Evolutionary conservation across 2,329 filamentous ascomycete genomes (phyloP), one percentile per base, ranked within the genome.

Genomic region (Penicillium aurantiogriseum): DNA sequence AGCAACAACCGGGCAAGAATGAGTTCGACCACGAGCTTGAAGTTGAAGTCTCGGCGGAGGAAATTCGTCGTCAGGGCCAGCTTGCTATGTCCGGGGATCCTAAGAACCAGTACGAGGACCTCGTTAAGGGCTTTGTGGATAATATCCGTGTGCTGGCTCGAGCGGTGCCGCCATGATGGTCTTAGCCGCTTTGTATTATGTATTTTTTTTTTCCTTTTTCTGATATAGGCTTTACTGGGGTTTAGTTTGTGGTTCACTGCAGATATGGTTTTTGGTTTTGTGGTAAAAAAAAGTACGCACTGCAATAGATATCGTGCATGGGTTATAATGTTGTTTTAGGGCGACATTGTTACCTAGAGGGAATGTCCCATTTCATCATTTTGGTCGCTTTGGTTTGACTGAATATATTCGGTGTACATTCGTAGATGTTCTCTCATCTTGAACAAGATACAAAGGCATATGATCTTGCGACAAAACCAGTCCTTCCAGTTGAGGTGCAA

Each of bases 11-110:
- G 11, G 59, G 56, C 51, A 76, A 69, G 70, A 71, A 68, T 17
- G 72, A 76, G 31, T 77, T 78, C 50, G 77, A 79, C 44, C 79
- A 81, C 63, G 79, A 81, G 63, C 73, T 81, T 45, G 79, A 81
- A 64, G 69, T 81, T 45, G 79, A 81, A 65, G 70, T 80, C 40
- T 79, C 77, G 21, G 74, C 75, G 10, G 77, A 74, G 17, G 76
- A 78, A 60, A 65, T 81, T 45, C 74, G 77, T 33, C 69, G 73
- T 27, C 77, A 80, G 59, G 75, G 79, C 15, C 71, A 76, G 25
- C 72, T 79, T 23, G 72, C 74, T 23, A 69, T 74, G 56, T 64
- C 68, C 1, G 69, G 72, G 3, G 71, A 78, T 58, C 69, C 71
- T 2, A 71, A 67, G 13, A 78, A 76, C 51, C 71, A 76, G 45